Percentiles rank a stretch among this genome's conserved stretches.
Conservation (phyloP, 768 basidiomycete genomes). For the Tylopilus intermedius region DNA sequence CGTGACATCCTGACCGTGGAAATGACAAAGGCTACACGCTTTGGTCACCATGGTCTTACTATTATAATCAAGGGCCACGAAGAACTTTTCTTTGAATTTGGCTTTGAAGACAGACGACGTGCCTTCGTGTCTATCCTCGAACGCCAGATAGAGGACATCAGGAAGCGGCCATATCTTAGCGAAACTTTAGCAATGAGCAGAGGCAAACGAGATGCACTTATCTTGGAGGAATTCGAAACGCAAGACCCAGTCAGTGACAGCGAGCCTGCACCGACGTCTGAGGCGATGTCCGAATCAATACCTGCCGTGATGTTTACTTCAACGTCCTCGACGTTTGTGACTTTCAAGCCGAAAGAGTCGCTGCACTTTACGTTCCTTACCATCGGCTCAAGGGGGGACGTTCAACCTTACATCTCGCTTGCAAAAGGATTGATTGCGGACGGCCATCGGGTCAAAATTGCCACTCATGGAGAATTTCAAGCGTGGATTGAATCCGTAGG, state of each 20-base stretch:
- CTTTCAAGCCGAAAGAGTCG: slow-evolving; percentile 85
- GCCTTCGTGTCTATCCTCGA: slow-evolving; percentile 74
- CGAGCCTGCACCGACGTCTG: slow-evolving; percentile 42
- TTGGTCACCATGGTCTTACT: slow-evolving; percentile 85
- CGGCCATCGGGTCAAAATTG: slow-evolving; percentile 86
- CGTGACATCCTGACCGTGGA: slow-evolving; percentile 82
- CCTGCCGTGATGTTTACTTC: slow-evolving; percentile 97
- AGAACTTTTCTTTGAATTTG: slow-evolving; percentile 95
- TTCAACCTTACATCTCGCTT: slow-evolving; percentile 95
- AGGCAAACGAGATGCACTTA: slow-evolving; percentile 66
- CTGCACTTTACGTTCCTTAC: slow-evolving; percentile 92
- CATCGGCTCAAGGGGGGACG: slow-evolving; percentile 94
- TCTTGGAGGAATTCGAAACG: slow-evolving; percentile 81
- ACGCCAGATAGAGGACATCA: slow-evolving; percentile 72
- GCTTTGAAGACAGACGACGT: slow-evolving; percentile 71
- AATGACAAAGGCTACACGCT: slow-evolving; percentile 80
- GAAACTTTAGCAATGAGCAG: slow-evolving; percentile 42
- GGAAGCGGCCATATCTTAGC: slow-evolving; percentile 42
- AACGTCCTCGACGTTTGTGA: slow-evolving; percentile 92
- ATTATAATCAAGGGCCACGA: slow-evolving; percentile 94
- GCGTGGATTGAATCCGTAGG: slow-evolving; percentile 93
- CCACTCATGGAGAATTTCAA: slow-evolving; percentile 91
- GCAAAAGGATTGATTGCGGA: slow-evolving; percentile 87
- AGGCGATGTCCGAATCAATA: slow-evolving; percentile 61
- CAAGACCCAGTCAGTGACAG: slow-evolving; percentile 34